Conservation (phyloP, 2,329 filamentous ascomycete genomes). For the Aquanectria penicillioides region DNA sequence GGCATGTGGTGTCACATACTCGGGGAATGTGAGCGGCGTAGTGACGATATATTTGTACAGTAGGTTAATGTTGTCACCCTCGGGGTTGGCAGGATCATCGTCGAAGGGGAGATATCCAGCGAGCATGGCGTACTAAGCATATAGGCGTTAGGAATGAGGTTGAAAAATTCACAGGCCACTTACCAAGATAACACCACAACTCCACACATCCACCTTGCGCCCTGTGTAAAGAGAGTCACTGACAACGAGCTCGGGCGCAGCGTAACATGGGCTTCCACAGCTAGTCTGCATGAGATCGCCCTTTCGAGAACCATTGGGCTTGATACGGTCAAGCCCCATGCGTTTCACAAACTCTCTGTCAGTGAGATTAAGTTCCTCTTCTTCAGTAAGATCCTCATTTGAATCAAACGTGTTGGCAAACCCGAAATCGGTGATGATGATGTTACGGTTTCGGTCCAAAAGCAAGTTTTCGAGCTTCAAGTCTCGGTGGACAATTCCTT, state of each 20-base stretch:
- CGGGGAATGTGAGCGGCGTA: conserved; percentile 95
- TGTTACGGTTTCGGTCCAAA: conserved; percentile 95
- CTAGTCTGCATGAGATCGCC: conserved; percentile 99
- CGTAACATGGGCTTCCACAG: conserved; percentile 97
- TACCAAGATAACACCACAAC: conserved; percentile 97
- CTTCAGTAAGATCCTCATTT: conserved; percentile 85
- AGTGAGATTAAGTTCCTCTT: conserved; percentile 86
- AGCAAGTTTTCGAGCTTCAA: conserved; percentile 96
- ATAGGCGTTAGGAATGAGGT: conserved; percentile 22
- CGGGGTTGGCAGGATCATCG: conserved; percentile 96
- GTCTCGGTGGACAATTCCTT: conserved; percentile 97
- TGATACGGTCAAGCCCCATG: conserved; percentile 83
- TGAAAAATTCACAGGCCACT: conserved; percentile 48
- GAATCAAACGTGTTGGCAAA: conserved; percentile 98
- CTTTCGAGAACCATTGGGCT: conserved; percentile 78
- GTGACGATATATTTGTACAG: conserved; percentile 99
- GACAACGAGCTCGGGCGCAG: conserved; percentile 94
- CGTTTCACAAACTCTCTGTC: conserved; percentile 91
- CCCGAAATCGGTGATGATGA: conserved; percentile 99
- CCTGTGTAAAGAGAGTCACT: conserved; percentile 98
- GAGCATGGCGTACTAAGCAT: conserved; percentile 92
- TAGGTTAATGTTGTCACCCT: conserved; percentile 98
- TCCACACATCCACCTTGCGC: conserved; percentile 98
- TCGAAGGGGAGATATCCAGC: conserved; percentile 98
- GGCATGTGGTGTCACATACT: conserved; percentile 98